A percentile compares a stretch with the other conserved stretches of the same genome.
These are phyloP conservation scores for Linum trigynum DNA, from an alignment of 345 rosid genomes.

Conservation along the genomic window DNA sequence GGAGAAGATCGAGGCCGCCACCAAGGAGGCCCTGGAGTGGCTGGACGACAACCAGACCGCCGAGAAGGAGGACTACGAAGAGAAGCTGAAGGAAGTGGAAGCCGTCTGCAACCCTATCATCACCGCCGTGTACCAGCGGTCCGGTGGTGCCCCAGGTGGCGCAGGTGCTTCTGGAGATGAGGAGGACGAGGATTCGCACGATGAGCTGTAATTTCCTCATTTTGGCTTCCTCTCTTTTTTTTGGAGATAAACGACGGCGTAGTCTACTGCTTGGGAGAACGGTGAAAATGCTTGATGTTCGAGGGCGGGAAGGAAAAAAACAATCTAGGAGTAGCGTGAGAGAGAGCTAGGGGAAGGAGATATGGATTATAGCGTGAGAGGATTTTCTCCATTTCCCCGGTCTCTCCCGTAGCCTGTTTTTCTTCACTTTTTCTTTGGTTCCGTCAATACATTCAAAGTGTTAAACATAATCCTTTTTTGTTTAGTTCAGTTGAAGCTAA, in stretches of 20 bases:
- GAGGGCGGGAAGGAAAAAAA: too few relatives aligned
- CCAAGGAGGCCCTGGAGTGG: conserved; percentile 95
- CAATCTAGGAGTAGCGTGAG: too few relatives aligned
- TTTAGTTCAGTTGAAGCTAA: neutral
- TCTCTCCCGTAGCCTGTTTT: neutral
- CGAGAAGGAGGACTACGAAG: conserved; percentile 85
- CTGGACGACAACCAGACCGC: conserved; percentile 82
- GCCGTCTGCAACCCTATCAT: conserved; percentile 92
- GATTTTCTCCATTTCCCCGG: neutral
- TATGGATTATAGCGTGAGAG: too few relatives aligned
- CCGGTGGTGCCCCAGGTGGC: conserved; percentile 71
- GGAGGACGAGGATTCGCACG: conserved; percentile 44
- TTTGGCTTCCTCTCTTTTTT: too few relatives aligned
- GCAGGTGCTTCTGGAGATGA: conserved; percentile 23
- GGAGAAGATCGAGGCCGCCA: conserved; percentile 71
- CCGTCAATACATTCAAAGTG: neutral
- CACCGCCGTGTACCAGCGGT: conserved; percentile 67
- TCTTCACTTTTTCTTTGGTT: neutral
- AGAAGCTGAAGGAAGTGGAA: conserved; percentile 94
- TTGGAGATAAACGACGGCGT: too few relatives aligned
- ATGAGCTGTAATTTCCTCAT: conserved; percentile 37
- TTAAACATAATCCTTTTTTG: neutral
- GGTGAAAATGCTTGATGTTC: too few relatives aligned
- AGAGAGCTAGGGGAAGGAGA: too few relatives aligned
- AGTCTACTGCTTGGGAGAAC: too few relatives aligned